These are phyloP conservation scores for Conticribra guillardii DNA, from an alignment of 108 stramenopile genomes.

Conservation along the genomic window DNA sequence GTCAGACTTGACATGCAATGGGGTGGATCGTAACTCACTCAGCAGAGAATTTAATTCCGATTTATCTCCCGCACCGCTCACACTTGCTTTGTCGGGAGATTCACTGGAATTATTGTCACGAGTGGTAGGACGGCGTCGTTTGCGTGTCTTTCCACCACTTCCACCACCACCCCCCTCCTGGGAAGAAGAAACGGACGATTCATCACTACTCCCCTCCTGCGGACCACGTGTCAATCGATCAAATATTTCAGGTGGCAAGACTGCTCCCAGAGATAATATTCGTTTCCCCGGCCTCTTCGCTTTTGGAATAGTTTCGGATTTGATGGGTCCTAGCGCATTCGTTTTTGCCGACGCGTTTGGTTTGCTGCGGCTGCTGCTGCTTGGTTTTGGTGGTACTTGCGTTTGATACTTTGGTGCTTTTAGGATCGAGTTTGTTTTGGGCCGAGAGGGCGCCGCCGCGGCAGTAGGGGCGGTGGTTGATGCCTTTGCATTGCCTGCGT, in stretches of 20 bases:
- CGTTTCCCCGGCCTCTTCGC: conserved; percentile 30
- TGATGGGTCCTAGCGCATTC: not conserved
- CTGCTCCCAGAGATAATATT: conserved; percentile 40
- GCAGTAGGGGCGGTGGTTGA: not conserved
- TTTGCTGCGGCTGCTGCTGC: no score
- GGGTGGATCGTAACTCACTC: conserved; percentile 33
- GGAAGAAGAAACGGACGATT: conserved; percentile 19
- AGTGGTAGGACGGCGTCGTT: not conserved
- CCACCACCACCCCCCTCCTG: not conserved
- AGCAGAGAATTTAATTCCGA: conserved; percentile 33
- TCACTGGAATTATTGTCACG: not conserved
- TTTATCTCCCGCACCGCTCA: conserved; percentile 9
- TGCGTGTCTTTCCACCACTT: conserved; percentile 15
- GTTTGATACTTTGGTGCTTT: not conserved
- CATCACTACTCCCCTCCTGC: conserved; percentile 11
- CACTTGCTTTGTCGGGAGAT: not conserved
- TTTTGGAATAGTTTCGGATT: not conserved
- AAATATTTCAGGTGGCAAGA: conserved; percentile 51
- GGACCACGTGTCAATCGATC: conserved; percentile 43
- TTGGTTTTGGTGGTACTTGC: conserved; percentile 2
- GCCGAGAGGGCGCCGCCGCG: conserved; percentile 3
- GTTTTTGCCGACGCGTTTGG: not conserved
- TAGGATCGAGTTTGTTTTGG: not conserved
- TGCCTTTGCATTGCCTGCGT: not conserved
- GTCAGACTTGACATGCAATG: not conserved